A percentile compares a stretch with the other conserved stretches of the same genome.
These are phyloP conservation scores for Rhamnella rubrinervis DNA, from an alignment of 331 rosid species.

Conservation along the genomic window DNA sequence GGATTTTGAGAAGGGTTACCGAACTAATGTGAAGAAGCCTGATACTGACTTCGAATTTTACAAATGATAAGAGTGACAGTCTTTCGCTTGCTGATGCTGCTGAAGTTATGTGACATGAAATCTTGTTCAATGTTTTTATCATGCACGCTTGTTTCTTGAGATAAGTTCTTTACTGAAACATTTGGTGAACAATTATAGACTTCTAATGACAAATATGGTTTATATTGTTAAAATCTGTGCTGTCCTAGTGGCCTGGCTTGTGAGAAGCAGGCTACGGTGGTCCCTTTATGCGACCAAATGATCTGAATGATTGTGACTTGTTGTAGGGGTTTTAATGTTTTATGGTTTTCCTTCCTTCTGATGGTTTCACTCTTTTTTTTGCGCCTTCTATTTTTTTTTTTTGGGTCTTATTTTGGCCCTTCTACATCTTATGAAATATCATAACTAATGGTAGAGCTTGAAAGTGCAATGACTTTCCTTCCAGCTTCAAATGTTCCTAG, in stretches of 20 bases:
- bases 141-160: constrained; percentile 3
- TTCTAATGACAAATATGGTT: background rate
- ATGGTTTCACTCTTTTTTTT: too few relatives aligned
- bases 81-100: background rate
- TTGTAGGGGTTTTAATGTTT: too few relatives aligned
- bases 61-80: constrained; percentile 50
- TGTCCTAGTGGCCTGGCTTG: background rate
- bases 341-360: too few relatives aligned
- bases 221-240: background rate
- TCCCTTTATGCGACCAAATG: too few relatives aligned
- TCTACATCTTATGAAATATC: too few relatives aligned
- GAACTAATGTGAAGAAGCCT: constrained; percentile 96
- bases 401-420: too few relatives aligned
- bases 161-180: background rate
- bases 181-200: constrained; percentile 9
- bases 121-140: background rate
- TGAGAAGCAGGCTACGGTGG: background rate
- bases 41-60: constrained; percentile 97
- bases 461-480: too few relatives aligned
- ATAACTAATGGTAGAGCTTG: too few relatives aligned
- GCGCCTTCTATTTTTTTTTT: too few relatives aligned
- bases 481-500: too few relatives aligned
- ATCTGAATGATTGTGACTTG: too few relatives aligned
- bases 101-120: background rate
- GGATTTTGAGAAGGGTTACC: constrained; percentile 97